phyloP scores from a whole-genome alignment of 805 yeast species.

The Sugiyamaella lignohabitans region DNA sequence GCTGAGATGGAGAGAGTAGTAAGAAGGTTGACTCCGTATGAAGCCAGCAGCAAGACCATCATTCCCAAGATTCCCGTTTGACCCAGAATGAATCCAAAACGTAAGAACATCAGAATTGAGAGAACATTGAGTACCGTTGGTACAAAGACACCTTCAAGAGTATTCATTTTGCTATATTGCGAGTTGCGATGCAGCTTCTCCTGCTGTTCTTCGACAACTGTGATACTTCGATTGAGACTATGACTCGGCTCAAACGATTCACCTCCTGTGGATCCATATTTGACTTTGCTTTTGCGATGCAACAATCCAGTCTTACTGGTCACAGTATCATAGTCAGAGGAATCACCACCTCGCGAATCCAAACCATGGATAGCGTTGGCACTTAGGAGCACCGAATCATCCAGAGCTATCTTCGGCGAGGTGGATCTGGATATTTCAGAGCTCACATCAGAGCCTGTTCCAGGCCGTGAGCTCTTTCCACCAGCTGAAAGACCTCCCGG shows the following conservation, averaged over 20 bases:
- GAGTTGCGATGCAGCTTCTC: constrained; percentile 4
- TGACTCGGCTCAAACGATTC: constrained; percentile 4
- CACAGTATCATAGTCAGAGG: no score
- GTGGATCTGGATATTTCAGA: no score
- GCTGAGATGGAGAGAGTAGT: constrained; percentile 91
- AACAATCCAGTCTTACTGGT: neutral
- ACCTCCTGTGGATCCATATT: neutral
- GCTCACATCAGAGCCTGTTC: no score
- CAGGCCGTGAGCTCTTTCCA: no score
- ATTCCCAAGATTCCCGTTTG: constrained; percentile 89
- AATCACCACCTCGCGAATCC: no score
- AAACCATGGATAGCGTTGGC: no score
- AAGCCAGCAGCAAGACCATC: constrained; percentile 54
- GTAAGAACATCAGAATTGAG: constrained; percentile 87
- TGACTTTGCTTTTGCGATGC: neutral
- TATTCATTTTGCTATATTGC: constrained; percentile 50
- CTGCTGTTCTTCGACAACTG: constrained; percentile 3
- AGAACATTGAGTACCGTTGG: constrained; percentile 91
- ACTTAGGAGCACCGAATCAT: no score
- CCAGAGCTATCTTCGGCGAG: no score
- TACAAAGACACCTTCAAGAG: constrained; percentile 83
- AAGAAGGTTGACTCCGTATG: constrained; percentile 73
- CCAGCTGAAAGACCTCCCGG: no score
- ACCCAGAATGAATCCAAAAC: constrained; percentile 93
- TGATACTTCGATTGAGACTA: constrained; percentile 10